Evolutionary conservation across 345 rosid genomes (phyloP).

Genomic region (Orychophragmus violaceus): DNA sequence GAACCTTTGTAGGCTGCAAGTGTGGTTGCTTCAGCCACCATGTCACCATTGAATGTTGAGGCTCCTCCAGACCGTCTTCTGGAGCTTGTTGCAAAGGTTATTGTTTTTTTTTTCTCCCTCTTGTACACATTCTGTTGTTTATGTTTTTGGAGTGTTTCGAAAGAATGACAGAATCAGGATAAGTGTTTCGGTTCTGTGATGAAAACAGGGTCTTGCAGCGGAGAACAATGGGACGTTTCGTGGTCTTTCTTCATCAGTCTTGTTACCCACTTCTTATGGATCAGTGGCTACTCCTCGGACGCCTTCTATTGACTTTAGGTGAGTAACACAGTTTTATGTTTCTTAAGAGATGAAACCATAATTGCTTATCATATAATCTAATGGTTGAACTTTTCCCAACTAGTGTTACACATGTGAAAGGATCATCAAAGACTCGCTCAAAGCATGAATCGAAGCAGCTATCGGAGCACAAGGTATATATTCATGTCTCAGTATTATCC

Average conservation of each 20-base stretch:
- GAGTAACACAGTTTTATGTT: neutral
- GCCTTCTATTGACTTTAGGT: slow-evolving; percentile 63
- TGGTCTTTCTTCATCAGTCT: slow-evolving; percentile 47
- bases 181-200: slow-evolving; percentile 30
- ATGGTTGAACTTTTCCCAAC: slow-evolving; percentile 11
- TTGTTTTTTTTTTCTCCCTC: neutral
- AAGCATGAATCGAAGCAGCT: slow-evolving; percentile 27
- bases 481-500: neutral
- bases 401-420: slow-evolving; percentile 56
- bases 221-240: slow-evolving; percentile 56
- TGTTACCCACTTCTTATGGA: slow-evolving; percentile 45
- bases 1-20: slow-evolving; percentile 55
- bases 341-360: neutral
- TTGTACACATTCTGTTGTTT: neutral
- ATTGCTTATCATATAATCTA: neutral
- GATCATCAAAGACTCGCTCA: slow-evolving; percentile 53
- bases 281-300: slow-evolving; percentile 42
- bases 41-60: slow-evolving; percentile 69
- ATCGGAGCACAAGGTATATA: slow-evolving; percentile 68
- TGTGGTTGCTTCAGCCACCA: slow-evolving; percentile 71
- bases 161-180: neutral
- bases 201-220: slow-evolving; percentile 79
- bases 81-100: slow-evolving; percentile 78
- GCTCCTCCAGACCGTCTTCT: slow-evolving; percentile 66
- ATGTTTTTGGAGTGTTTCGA: neutral